These are phyloP conservation scores for Xenosphaeropsis pyriputrescens DNA, from an alignment of 2,329 filamentous ascomycete species.

Conservation along the genomic window DNA sequence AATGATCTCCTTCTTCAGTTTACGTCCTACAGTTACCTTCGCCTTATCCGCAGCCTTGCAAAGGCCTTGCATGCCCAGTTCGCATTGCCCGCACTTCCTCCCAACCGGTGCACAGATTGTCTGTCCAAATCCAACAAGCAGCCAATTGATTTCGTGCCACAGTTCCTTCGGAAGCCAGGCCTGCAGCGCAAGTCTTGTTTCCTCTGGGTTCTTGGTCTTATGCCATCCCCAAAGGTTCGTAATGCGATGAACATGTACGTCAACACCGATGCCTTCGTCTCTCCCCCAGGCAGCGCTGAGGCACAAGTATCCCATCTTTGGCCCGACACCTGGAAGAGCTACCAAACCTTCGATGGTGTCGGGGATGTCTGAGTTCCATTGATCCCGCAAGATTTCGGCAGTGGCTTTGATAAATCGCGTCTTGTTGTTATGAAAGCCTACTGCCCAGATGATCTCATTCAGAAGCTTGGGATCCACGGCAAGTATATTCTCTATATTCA, in stretches of 20 bases:
- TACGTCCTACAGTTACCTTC: slow-evolving; percentile 43
- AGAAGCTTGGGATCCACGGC: slow-evolving; percentile 40
- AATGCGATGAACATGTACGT: slow-evolving; percentile 64
- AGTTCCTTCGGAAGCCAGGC: slow-evolving; percentile 53
- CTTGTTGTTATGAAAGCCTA: slow-evolving; percentile 66
- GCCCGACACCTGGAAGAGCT: slow-evolving; percentile 53
- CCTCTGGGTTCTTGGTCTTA: slow-evolving; percentile 51
- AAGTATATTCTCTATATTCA: slow-evolving; percentile 50
- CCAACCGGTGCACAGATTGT: slow-evolving; percentile 55
- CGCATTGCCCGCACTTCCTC: slow-evolving; percentile 67
- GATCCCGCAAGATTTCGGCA: slow-evolving; percentile 44
- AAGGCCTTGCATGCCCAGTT: slow-evolving; percentile 58
- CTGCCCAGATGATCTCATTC: slow-evolving; percentile 49
- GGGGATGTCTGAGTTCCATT: slow-evolving; percentile 50
- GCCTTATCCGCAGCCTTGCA: slow-evolving; percentile 59
- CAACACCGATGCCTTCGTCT: slow-evolving; percentile 39
- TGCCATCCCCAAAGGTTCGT: slow-evolving; percentile 62
- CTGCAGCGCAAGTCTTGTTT: slow-evolving; percentile 47
- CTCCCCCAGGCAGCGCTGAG: slow-evolving; percentile 56
- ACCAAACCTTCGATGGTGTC: slow-evolving; percentile 48
- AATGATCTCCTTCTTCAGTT: slow-evolving; percentile 26
- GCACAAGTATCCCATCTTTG: slow-evolving; percentile 63
- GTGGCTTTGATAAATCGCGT: slow-evolving; percentile 55
- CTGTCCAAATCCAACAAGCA: slow-evolving; percentile 61
- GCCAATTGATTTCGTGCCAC: slow-evolving; percentile 63